Base-by-base conservation (phyloP, 768 basidiomycete species). In the Thelephora ganbajun region DNA sequence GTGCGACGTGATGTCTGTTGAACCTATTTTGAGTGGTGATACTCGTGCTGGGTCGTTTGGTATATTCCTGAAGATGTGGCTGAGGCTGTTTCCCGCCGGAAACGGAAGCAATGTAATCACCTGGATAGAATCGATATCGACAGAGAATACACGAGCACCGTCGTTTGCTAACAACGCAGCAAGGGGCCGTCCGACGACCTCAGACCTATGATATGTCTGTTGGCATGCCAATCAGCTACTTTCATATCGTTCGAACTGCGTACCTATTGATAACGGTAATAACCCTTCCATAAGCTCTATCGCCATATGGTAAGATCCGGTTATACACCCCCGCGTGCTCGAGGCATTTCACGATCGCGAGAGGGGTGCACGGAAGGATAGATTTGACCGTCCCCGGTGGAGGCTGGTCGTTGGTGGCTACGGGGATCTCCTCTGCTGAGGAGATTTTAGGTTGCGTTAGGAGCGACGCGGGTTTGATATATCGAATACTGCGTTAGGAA, bases 151-250 rank as follows among this genome's bases (percentile, higher is more conserved):
- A 7, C 91, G 74, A 1, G 94, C 96, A 23, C 96, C 96, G 59
- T 99, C 96, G 60, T 99, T 99, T 2, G 93, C 79, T 36, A 98
- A 73, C 42, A 99, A 69, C 3, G 96, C 96, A 0, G 92, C 94
- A n/a, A 98, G 71, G 11, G 94, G 96, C 50, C 96, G 73, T 14
- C 96, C 96, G 13, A 99, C 96, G 33, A 99, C 96, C 63, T 99
- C 96, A 35, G 89, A 93, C 52, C 91, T 89, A 55, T 33, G n/a
- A 14, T 16, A 9, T 23, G 9, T 16, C 14, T 18, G 39, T 41
- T 18, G 14, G 36, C 2, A 19, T 37, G 14, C 14, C 19, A 37
- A 37, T 37, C 2, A 5, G 14, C 2, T 37, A 5, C 14, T 33
- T 46, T n/a, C 13, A 19, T 51, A 44, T 13, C 23, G 16, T 11